Conservation (phyloP, 345 rosid genomes). For the Eucalyptus rudis region DNA sequence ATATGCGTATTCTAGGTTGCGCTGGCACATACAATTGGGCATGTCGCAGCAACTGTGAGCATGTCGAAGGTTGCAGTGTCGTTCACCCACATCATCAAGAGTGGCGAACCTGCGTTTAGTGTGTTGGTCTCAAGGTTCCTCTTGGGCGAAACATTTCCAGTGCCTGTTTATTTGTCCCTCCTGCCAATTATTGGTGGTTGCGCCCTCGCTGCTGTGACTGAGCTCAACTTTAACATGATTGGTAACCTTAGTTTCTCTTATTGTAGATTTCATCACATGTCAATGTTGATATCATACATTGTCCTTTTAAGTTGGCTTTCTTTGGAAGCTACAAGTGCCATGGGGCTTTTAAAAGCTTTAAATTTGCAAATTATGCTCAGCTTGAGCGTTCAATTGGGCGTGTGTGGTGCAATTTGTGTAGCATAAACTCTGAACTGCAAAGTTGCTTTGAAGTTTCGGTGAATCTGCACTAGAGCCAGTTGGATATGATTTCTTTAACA, state of each 20-base stretch:
- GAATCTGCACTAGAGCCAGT: background rate
- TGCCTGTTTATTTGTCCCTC: constrained; percentile 73
- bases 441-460: background rate
- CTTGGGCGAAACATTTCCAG: constrained; percentile 83
- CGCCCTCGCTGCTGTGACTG: constrained; percentile 92
- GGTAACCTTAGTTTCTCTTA: constrained; percentile 21
- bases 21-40: constrained; percentile 97
- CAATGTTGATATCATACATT: background rate
- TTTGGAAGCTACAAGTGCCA: background rate
- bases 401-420: background rate
- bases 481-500: background rate
- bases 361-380: background rate
- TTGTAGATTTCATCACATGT: background rate
- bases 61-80: constrained; percentile 99
- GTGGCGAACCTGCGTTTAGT: constrained; percentile 98
- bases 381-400: background rate
- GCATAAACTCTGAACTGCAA: background rate
- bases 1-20: constrained; percentile 53
- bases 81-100: constrained; percentile 95
- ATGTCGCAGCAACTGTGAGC: constrained; percentile 98
- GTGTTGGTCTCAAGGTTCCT: constrained; percentile 84
- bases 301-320: background rate
- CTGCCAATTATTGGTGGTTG: constrained; percentile 98
- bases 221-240: constrained; percentile 95
- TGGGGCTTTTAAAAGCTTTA: background rate